These are phyloP conservation scores for Bruguiera gymnorhiza DNA, from an alignment of 345 rosid species.

Conservation along the genomic window DNA sequence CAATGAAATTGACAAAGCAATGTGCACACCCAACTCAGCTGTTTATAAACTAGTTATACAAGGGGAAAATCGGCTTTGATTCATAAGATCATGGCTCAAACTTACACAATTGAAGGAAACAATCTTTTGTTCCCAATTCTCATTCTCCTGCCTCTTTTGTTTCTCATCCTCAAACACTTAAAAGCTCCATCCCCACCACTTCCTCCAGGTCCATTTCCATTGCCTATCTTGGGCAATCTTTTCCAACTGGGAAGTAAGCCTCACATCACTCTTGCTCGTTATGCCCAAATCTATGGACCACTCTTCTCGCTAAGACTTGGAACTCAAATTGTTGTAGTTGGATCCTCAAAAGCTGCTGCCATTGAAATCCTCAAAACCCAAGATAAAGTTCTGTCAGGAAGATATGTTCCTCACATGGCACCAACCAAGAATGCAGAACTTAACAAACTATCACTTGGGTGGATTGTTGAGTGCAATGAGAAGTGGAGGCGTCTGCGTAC, in stretches of 20 bases:
- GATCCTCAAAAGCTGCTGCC: slow-evolving; percentile 33
- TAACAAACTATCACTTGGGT: slow-evolving; percentile 29
- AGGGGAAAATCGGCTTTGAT: slow-evolving; percentile 1
- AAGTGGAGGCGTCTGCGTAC: slow-evolving; percentile 27
- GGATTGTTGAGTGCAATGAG: slow-evolving; percentile 31
- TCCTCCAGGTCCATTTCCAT: slow-evolving; percentile 38
- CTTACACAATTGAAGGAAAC: not conserved
- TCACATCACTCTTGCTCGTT: slow-evolving; percentile 18
- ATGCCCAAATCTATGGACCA: slow-evolving; percentile 30
- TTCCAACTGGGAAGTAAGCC: slow-evolving; percentile 33
- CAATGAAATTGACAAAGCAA: not conserved
- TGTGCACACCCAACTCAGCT: too few relatives aligned
- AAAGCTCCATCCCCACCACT: slow-evolving; percentile 13
- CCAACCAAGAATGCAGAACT: slow-evolving; percentile 29
- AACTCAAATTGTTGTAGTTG: slow-evolving; percentile 31
- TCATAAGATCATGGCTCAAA: slow-evolving; percentile 3
- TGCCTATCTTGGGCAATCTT: slow-evolving; percentile 37
- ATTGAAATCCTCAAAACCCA: slow-evolving; percentile 33
- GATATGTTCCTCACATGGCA: slow-evolving; percentile 34
- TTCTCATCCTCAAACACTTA: slow-evolving; percentile 20
- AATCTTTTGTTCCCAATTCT: slow-evolving; percentile 16
- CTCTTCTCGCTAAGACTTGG: slow-evolving; percentile 33
- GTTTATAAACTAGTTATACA: slow-evolving; percentile 1
- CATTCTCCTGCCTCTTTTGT: slow-evolving; percentile 16
- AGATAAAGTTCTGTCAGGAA: slow-evolving; percentile 29